Evolutionary conservation across 192 early-diverging fungal species (phyloP).

Genomic region (Coemansia sp.): DNA sequence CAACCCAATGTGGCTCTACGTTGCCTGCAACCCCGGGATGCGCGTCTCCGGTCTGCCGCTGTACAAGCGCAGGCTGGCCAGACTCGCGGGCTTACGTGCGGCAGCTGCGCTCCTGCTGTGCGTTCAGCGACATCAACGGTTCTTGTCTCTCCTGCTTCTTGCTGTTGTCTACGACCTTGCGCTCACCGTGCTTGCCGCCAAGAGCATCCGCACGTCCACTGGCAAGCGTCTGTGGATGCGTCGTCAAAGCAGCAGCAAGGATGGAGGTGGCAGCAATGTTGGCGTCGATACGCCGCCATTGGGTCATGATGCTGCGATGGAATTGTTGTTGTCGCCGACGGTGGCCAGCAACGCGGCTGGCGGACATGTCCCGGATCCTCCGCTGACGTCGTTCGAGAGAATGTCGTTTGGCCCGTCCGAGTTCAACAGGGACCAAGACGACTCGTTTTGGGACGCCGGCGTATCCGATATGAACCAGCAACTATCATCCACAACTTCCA

Average conservation of each 20-base stretch:
- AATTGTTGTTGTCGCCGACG: no score
- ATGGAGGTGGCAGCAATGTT: not conserved
- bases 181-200: slow-evolving; percentile 14
- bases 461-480: not conserved
- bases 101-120: slow-evolving; percentile 13
- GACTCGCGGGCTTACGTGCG: slow-evolving; percentile 19
- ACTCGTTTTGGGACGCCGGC: slow-evolving; percentile 15
- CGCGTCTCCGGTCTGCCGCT: slow-evolving; percentile 31
- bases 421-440: slow-evolving; percentile 46
- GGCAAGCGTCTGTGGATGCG: slow-evolving; percentile 19
- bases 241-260: not conserved
- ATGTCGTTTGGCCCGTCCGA: slow-evolving; percentile 46
- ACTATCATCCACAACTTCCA: not conserved
- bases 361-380: not conserved
- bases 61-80: slow-evolving; percentile 24
- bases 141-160: not conserved
- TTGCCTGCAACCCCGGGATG: slow-evolving; percentile 30
- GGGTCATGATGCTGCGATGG: no score
- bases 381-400: slow-evolving; percentile 27
- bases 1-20: slow-evolving; percentile 45
- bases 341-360: not conserved
- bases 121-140: not conserved
- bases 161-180: slow-evolving; percentile 22
- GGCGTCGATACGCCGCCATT: no score
- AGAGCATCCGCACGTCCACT: slow-evolving; percentile 11